Conservation (phyloP, 73 alveolate species). For the Paramecium primaurelia region DNA sequence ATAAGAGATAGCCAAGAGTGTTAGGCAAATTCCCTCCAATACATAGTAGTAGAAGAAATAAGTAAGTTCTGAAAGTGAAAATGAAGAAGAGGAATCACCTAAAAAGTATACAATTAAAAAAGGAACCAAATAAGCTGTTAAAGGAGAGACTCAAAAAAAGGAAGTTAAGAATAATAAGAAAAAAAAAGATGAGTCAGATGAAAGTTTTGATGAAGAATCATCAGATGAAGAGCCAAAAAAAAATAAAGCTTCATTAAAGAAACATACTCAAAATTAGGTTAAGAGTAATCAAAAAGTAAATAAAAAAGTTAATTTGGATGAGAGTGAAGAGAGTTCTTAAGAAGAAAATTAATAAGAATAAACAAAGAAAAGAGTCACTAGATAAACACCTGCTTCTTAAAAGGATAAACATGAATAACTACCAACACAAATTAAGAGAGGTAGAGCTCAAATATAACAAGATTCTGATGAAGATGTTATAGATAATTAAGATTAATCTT, state of each 20-base stretch:
- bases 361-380: not conserved
- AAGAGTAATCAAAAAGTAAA: not conserved
- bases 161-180: not conserved
- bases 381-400: not conserved
- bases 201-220: not conserved
- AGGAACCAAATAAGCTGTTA: not conserved
- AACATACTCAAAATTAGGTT: not conserved
- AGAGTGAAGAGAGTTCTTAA: not conserved
- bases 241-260: not conserved
- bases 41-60: not conserved
- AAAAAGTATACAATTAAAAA: not conserved
- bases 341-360: not conserved
- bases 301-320: not conserved
- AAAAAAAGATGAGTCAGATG: not conserved
- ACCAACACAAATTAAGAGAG: not conserved
- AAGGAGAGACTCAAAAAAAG: not conserved
- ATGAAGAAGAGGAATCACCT: not conserved
- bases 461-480: not conserved
- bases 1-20: not conserved
- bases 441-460: not conserved
- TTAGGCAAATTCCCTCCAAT: not conserved
- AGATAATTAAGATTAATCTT: not conserved
- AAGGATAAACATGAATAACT: not conserved
- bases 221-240: not conserved
- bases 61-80: not conserved